A percentile compares a stretch with the other conserved stretches of the same genome.
Conservation (phyloP, 116 monocot species). For the Cymodocea nodosa region DNA sequence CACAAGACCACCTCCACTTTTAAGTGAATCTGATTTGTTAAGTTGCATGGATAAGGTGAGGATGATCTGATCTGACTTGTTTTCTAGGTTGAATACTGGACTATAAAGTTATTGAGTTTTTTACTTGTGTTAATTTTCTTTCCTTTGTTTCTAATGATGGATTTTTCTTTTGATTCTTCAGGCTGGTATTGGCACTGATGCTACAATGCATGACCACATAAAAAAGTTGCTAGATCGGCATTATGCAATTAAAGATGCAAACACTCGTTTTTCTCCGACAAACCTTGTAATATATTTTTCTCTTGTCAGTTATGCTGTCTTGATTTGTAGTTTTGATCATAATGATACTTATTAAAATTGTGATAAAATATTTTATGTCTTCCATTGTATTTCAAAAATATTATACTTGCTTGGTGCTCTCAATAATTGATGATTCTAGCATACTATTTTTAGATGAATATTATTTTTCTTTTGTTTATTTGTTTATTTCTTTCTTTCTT, state of each 20-base stretch:
- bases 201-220: conserved; percentile 97
- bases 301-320: not conserved
- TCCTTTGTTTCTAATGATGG: not conserved
- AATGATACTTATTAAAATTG: too few relatives aligned
- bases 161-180: conserved; percentile 9
- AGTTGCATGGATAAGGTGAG: conserved; percentile 95
- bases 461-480: too few relatives aligned
- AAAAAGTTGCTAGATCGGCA: conserved; percentile 90
- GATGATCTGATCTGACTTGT: not conserved
- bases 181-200: conserved; percentile 97
- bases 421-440: not conserved
- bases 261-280: conserved; percentile 90
- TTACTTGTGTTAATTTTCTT: not conserved
- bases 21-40: conserved; percentile 92
- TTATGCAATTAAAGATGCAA: conserved; percentile 89
- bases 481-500: too few relatives aligned
- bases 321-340: not conserved
- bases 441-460: not conserved
- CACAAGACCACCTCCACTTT: conserved; percentile 92
- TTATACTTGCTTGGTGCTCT: too few relatives aligned
- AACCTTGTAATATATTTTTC: conserved; percentile 49
- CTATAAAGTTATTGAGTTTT: not conserved
- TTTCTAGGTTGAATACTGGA: not conserved
- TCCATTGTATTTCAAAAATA: too few relatives aligned
- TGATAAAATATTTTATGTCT: too few relatives aligned